phyloP scores from a whole-genome alignment of 2,329 filamentous ascomycete species.

The Cladosporium sphaerospermum region DNA sequence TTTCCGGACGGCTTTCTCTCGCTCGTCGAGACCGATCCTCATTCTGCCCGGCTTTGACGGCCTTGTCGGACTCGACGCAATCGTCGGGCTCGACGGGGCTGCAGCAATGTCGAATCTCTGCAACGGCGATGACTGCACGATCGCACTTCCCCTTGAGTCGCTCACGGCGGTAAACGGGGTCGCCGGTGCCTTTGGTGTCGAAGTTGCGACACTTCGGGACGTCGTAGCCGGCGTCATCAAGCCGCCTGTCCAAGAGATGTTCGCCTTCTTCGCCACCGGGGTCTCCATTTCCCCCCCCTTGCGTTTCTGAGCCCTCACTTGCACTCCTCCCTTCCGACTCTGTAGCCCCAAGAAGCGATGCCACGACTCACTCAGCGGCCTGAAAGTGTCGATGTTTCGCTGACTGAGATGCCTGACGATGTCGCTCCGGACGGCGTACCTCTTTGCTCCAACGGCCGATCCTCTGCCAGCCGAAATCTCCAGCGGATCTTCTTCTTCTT shows the following conservation, averaged over 20 bases:
- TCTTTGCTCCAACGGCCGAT: conserved; percentile 13
- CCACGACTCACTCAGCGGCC: conserved; percentile 13
- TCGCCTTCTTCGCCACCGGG: background rate
- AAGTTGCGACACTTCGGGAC: background rate
- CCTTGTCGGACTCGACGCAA: background rate
- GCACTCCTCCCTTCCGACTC: background rate
- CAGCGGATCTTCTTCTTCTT: conserved; percentile 17
- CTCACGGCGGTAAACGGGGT: background rate
- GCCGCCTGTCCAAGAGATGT: background rate
- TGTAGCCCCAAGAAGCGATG: conserved; percentile 12
- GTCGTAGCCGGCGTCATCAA: background rate
- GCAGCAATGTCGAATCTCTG: background rate
- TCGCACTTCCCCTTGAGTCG: background rate
- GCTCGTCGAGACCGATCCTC: background rate
- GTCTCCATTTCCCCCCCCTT: background rate
- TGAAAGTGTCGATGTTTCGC: conserved; percentile 18
- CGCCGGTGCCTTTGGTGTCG: background rate
- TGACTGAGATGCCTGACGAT: conserved; percentile 22
- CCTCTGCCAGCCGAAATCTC: conserved; percentile 15
- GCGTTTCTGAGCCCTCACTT: background rate
- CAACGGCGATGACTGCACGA: background rate
- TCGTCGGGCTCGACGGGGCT: background rate
- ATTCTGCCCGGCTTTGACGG: background rate
- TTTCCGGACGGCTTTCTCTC: background rate
- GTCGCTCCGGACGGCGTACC: conserved; percentile 17